Evolutionary conservation across 352 stramenopile species (phyloP).

Genomic region (Phytophthora sp.): DNA sequence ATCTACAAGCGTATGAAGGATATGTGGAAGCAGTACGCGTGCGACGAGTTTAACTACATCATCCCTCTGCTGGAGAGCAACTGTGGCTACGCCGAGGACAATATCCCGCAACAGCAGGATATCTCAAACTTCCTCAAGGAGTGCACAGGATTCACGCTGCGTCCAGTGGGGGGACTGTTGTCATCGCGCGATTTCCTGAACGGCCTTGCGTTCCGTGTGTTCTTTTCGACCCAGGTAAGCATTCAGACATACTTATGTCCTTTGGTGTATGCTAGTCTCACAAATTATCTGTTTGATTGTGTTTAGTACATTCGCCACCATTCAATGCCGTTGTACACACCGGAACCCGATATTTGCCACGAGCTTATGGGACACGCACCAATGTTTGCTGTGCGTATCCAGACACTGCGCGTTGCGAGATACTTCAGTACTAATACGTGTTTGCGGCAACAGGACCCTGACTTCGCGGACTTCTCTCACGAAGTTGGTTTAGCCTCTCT

Average conservation of each 20-base stretch:
- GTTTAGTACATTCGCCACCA: conserved; percentile 94
- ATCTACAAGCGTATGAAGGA: conserved; percentile 95
- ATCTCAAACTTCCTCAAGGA: conserved; percentile 96
- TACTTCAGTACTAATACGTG: not conserved
- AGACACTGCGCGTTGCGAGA: no score
- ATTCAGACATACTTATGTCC: not conserved
- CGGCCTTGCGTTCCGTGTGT: conserved; percentile 97
- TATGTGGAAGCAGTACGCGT: conserved; percentile 95
- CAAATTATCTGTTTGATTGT: not conserved
- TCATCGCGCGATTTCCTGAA: conserved; percentile 98
- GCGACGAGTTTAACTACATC: conserved; percentile 97
- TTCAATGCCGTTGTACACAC: conserved; percentile 96
- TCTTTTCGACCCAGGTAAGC: conserved; percentile 95
- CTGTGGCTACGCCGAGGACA: conserved; percentile 93
- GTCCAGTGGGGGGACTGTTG: conserved; percentile 95
- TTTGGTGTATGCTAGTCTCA: not conserved
- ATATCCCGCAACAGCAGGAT: conserved; percentile 95
- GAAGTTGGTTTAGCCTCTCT: conserved; percentile 97
- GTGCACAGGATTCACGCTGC: conserved; percentile 92
- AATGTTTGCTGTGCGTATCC: conserved; percentile 92
- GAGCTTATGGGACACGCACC: conserved; percentile 96
- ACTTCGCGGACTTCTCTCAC: conserved; percentile 98
- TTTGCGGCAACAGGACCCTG: conserved; percentile 74
- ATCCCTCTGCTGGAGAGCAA: conserved; percentile 94
- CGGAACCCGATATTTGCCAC: conserved; percentile 98